Evolutionary conservation across 2,329 filamentous ascomycete species (phyloP), one percentile per base, ranked within the genome.

Genomic region (Aspergillus ibericus): DNA sequence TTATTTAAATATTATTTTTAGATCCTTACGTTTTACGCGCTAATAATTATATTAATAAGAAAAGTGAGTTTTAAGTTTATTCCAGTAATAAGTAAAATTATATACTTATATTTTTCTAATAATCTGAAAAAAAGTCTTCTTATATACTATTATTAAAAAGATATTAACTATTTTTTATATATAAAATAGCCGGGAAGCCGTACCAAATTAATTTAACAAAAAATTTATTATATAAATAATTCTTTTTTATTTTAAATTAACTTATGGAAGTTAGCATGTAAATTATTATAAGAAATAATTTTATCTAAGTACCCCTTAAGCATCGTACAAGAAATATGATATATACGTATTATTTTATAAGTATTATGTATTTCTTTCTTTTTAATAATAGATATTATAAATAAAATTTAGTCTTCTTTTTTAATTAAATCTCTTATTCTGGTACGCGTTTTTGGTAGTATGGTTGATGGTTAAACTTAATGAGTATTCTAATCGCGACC

Each of bases 131-230:
- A n/a, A n/a, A n/a, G n/a, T n/a, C n/a, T n/a, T n/a, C n/a, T n/a
- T n/a, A n/a, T 49, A 6, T 62, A 29, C 4, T 27, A 27, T 27
- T 27, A 27, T 27, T 22, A 55, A 62, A n/a, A 64, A 40, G 27
- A 60, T 29, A 56, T 60, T 58, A 10, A 59, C 55, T 16, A 55
- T 59, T 35, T 59, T 54, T 58, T 20, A 29, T 15, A 60, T 32
- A 38, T 51, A 6, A 20, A 22, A 51, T n/a, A 16, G 36, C 15
- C 18, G 15, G 32, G 40, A 42, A 20, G 48, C 7, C 8, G 40
- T 32, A 48, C 5, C 13, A 18, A 29, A 51, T 49, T 27, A 36
- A 51, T 55, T 44, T 7, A 49, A 22, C 9, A 53, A 38, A 51
- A 16, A 4, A 58, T 60, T 50, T 36, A 60, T 20, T 40, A n/a